Evolutionary conservation across 192 early-diverging fungal species (phyloP).

Genomic region (Diversispora eburnea): DNA sequence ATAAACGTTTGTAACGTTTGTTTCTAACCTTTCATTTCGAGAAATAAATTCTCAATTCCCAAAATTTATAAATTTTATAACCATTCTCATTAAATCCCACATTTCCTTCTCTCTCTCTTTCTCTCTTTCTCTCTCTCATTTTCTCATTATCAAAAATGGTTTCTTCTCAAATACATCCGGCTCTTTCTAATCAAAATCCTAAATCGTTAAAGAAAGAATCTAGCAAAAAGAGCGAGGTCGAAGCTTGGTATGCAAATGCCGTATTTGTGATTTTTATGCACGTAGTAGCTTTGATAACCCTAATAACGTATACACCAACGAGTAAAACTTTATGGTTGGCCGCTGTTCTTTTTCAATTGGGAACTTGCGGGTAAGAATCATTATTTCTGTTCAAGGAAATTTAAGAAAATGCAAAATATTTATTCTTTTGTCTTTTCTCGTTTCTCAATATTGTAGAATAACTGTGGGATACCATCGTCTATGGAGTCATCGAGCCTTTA

Average conservation of each 20-base stretch:
- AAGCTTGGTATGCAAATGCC: not conserved
- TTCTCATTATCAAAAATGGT: not conserved
- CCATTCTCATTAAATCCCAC: too few species aligned
- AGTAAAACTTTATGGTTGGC: not conserved
- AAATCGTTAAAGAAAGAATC: not conserved
- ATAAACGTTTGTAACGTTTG: too few species aligned
- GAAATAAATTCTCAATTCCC: too few species aligned
- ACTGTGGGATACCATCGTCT: constrained; percentile 69
- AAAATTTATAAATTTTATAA: too few species aligned
- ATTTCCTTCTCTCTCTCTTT: too few species aligned
- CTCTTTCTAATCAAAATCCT: not conserved
- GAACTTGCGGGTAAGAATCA: not conserved
- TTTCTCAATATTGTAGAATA: not conserved
- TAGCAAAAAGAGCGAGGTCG: not conserved
- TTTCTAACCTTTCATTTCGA: too few species aligned
- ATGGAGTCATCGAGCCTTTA: constrained; percentile 74
- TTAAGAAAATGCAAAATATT: not conserved
- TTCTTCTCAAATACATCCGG: not conserved
- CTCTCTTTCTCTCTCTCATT: too few species aligned
- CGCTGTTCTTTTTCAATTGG: not conserved
- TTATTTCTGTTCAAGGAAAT: not conserved
- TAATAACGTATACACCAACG: not conserved
- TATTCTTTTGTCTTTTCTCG: not conserved
- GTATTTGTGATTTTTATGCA: not conserved
- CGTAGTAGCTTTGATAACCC: not conserved